Conservation (phyloP, 768 basidiomycete species). For the Rhizopogon salebrosus region DNA sequence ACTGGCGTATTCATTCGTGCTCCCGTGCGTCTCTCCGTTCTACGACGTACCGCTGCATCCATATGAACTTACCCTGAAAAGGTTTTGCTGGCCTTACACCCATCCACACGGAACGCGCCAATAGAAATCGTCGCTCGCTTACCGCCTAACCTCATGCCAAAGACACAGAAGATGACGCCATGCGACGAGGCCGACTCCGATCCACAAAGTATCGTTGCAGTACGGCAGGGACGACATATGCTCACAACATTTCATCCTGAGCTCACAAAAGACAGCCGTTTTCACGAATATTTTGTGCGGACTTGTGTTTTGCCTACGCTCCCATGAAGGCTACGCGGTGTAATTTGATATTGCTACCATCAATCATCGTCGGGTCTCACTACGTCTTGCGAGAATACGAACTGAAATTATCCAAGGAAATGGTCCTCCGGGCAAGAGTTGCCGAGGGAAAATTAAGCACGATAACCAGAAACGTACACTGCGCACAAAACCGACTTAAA, state of each 20-base stretch:
- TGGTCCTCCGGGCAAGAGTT: too few species aligned
- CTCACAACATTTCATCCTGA: slow-evolving; percentile 95
- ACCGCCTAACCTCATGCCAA: slow-evolving; percentile 45
- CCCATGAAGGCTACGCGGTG: slow-evolving; percentile 7
- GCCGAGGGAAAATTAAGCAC: too few species aligned
- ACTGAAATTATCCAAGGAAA: too few species aligned
- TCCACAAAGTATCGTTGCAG: slow-evolving; percentile 70
- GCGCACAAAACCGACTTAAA: too few species aligned
- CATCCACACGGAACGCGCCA: slow-evolving; percentile 44
- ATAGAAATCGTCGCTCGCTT: slow-evolving; percentile 71
- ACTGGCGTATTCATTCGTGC: slow-evolving; percentile 92
- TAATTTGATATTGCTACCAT: neutral
- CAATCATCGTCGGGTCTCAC: neutral
- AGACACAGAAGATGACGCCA: slow-evolving; percentile 31
- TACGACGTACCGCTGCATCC: neutral
- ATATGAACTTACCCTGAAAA: slow-evolving; percentile 21
- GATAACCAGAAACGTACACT: too few species aligned
- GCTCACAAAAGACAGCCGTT: slow-evolving; percentile 77
- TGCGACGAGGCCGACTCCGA: slow-evolving; percentile 43
- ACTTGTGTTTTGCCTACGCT: slow-evolving; percentile 54
- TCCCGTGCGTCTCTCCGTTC: slow-evolving; percentile 47
- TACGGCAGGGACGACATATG: slow-evolving; percentile 79
- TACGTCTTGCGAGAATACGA: neutral
- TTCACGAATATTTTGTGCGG: slow-evolving; percentile 87
- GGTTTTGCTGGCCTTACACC: slow-evolving; percentile 57